Evolutionary conservation across 257 asterid species (phyloP), one percentile per base, ranked within the genome.

Genomic region (Galeopsis tetrahit): DNA sequence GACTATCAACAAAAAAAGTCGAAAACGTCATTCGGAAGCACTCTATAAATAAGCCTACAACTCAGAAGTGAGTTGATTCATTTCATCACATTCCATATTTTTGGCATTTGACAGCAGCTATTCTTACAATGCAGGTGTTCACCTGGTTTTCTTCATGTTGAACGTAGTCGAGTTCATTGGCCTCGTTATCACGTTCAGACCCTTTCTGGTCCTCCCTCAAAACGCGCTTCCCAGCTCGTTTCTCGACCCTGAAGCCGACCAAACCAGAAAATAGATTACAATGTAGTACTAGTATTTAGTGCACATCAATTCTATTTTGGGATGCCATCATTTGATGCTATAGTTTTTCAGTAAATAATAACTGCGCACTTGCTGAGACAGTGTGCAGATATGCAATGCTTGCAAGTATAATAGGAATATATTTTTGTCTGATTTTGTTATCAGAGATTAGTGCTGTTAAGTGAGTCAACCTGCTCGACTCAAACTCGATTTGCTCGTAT

Each of bases 131-230:
- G 83, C 93, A 90, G 94, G 96, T 57, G 85, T 77, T 62, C 92
- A 84, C 75, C 71, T 90, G 77, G 89, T 90, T 36, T 90, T 90
- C 86, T 87, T 87, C 71, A 46, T 74, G 57, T 76, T 89, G 67
- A 89, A 87, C 42, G 73, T 71, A 7, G 86, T 89, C 3, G 96
- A 85, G 74, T 72, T 87, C n/a, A 43, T 86, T 32, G 96, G 89
- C 72, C 67, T 90, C 10, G 72, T 87, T 15, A 49, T 69, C 80
- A 84, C 90, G 63, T 83, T 85, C 82, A 74, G 74, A 74, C 96
- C 93, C 9, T 85, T 85, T 65, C 67, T 83, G 8, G 80, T 43
- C 14, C 69, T 75, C 28, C 79, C 84, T 2, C 43, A 32, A 28
- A 77, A 77, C 63, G 28, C 56, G 31, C 2, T 14, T 39, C 65